Base-by-base conservation (phyloP, 2,329 filamentous ascomycete species). In the Fusarium sterilihyphosum region DNA sequence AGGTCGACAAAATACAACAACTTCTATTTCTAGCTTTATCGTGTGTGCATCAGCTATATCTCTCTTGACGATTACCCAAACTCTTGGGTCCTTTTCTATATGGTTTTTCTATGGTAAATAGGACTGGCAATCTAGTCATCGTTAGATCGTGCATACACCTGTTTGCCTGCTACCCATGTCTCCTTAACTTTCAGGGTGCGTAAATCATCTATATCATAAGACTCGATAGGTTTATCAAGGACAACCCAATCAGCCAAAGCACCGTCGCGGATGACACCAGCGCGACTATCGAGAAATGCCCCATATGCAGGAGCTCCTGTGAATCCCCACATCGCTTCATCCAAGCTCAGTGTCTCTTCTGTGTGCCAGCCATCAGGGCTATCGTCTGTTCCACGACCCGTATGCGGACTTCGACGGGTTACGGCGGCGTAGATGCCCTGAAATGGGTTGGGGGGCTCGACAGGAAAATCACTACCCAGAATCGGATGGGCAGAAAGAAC, bases 231-330 rank as follows among this genome's bases (percentile, higher is more conserved):
- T 69, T 84, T 79, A 71, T 93, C 91, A 18, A 93, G 81, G n/a
- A 94, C 91, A 8, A 93, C 85, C 91, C 91, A 93, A 80, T 93
- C 92, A 0, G 91, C 92, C 79, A 89, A 89, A 2, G 88, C 89
- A 0, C 90, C 91, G n/a, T 84, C 80, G 61, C 85, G 81, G 37
- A 93, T 91, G 2, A 88, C 83, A 0, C 91, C 92, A 4, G 89
- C 88, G 73, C 85, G 86, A 1, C 85, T 87, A 52, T 92, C 89
- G 56, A 89, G 82, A 56, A 92, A 92, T 3, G 85, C 89, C 1
- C 86, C 91, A 73, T 88, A 86, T 3, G 90, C 91, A 7, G 89
- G 86, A 2, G 87, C 88, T 14, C 83, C 81, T 2, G 91, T 92
- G 75, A 93, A 93, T 0, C 91, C 91, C 37, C 84, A 81, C 44